Base-by-base conservation (phyloP, 495 filamentous ascomycete genomes). In the Penicillium cinerascens region DNA sequence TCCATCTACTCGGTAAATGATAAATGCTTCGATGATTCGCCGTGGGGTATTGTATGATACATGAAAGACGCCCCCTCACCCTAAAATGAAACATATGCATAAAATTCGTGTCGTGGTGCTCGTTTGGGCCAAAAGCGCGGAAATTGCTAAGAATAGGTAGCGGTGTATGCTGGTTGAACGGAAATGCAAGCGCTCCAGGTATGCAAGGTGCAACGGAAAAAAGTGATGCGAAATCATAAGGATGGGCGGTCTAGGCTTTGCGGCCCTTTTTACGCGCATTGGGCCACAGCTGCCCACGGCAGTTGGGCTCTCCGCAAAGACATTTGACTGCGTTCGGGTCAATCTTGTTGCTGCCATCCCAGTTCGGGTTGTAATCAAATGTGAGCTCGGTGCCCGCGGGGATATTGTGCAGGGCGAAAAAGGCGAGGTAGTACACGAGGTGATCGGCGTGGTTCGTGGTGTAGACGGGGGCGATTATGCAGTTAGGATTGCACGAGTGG, bases 381-480 rank as follows among this genome's bases (percentile, higher is more conserved):
- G 88, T 95, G 10, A 97, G 59, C 62, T 97, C 92, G 6, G 83
- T 84, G 2, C 75, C 77, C 2, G 82, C 76, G 0, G 76, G 70
- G 23, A 98, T 90, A 29, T 88, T 82, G 8, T 77, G 63, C 6
- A 83, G 70, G 0, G 92, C 87, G 55, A 98, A 98, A 54, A 97
- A 84, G 0, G 90, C 92, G 2, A 98, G 71, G 51, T 96, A 87
- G 60, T 97, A 95, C 10, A 96, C 73, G 13, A 79, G 75, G 23
- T 82, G 76, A 52, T 96, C 89, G 3, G 81, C 78, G 42, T 88
- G 85, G 6, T 55, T 44, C 55, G 90, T 88, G 16, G 83, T 85
- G 7, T 89, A 88, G 0, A 93, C 88, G 0, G 90, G 84, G 57
- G 92, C 89, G 47, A 91, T 88, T 26, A 86, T 80, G 68, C 90